Evolutionary conservation across 306 rosid genomes (phyloP).

Genomic region (Cicer arietinum): DNA sequence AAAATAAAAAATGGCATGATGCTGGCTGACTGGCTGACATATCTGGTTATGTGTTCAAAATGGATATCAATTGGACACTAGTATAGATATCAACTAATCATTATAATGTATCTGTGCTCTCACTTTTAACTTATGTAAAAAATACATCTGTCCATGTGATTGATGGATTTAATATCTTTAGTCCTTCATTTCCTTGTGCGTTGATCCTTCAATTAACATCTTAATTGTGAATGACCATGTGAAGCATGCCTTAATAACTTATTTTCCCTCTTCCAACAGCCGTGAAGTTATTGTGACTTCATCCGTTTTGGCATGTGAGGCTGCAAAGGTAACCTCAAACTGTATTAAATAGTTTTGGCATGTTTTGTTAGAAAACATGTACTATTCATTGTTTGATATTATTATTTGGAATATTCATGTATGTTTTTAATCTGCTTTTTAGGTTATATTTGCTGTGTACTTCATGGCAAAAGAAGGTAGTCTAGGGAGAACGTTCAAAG

Average conservation of each 20-base stretch:
- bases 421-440: conserved; percentile 34
- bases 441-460: conserved; percentile 78
- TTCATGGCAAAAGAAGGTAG: conserved; percentile 85
- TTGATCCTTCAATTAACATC: conserved; percentile 10
- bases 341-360: neutral
- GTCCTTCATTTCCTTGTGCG: conserved; percentile 30
- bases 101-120: neutral
- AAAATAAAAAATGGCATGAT: neutral
- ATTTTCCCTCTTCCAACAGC: conserved; percentile 51
- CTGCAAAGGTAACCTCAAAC: conserved; percentile 70
- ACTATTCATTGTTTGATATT: conserved; percentile 2
- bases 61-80: conserved; percentile 9
- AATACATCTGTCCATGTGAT: neutral
- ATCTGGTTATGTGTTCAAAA: conserved; percentile 2
- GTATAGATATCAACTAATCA: conserved; percentile 25
- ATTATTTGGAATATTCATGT: conserved; percentile 25
- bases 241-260: conserved; percentile 40
- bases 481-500: conserved; percentile 62
- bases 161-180: conserved; percentile 33
- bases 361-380: conserved; percentile 38
- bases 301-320: conserved; percentile 84
- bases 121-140: conserved; percentile 3
- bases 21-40: neutral
- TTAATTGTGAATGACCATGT: conserved; percentile 24
- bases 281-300: conserved; percentile 94